Base-by-base conservation (phyloP, 2,329 filamentous ascomycete species). In the Grosmannia huntii region DNA sequence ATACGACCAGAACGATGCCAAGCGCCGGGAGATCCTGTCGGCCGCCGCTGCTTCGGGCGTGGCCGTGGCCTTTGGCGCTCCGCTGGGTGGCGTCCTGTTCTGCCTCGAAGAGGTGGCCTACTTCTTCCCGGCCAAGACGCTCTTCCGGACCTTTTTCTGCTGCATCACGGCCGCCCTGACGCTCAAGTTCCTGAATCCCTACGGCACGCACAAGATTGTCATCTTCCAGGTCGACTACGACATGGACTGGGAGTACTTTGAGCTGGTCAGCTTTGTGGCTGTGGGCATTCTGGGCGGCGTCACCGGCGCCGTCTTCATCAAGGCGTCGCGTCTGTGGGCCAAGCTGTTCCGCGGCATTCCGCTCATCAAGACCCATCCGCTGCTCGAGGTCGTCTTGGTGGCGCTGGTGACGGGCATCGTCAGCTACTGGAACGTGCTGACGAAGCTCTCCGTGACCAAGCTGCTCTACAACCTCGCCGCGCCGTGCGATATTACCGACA, bases 71-170 rank as follows among this genome's bases (percentile, higher is more conserved):
- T 97, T 97, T 68, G 92, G 92, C 44, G 90, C 92, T 1, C 92
- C 92, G 49, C 68, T 84, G 0, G 90, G 90, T 10, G 92, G 92
- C 56, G 90, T 96, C 1, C 77, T 97, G 3, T 97, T 97, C 71
- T 90, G 90, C 38, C 72, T 97, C 33, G 94, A 99, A 71, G 94
- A 97, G 77, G 91, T 97, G 62, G 84, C 89, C 64, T 97, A 97
- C 71, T 97, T 97, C 71, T 97, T 97, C 69, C 92, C 94, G 0
- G 90, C 92, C 6, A 97, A 99, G 74, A 97, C 92, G 0, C 80
- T 99, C 10, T 99, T 99, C 75, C 80, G 94, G 57, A 97, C 94
- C 0, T 99, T 99, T 71, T 97, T 97, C 72, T 97, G 92, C 75
- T 97, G 92, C 71, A 97, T 97, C 65, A 86, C 87, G 36, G 91